Evolutionary conservation across 257 asterid species (phyloP), one percentile per base, ranked within the genome.

Genomic region (Primulina eburnea): DNA sequence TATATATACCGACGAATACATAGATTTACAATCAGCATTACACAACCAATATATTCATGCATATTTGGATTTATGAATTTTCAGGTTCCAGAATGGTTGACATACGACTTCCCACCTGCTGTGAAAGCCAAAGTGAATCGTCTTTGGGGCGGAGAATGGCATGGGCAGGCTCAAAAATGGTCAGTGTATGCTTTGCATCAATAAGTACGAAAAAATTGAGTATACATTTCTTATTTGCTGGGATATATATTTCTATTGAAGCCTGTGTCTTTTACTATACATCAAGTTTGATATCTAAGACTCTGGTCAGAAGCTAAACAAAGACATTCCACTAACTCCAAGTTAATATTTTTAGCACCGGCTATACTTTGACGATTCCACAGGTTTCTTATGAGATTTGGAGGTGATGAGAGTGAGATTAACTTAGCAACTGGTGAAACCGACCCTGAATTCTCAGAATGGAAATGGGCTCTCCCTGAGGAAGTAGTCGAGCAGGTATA

Each of bases 141-240:
- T 64, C 91, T 93, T 30, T 93, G 99, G 99, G 87, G 96, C 35
- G 99, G 99, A 75, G 97, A 93, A 85, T 90, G 97, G 99, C 99
- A 90, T 59, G 99, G 99, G 3, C 99, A 93, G 82, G 96, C 97
- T 55, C 97, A 90, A 59, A 93, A 93, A 81, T 93, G 97, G 97
- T 93, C 59, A 73, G 94, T 78, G 6, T 33, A 40, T 52, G 60
- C 35, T 63, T 37, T 28, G 9, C 20, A 26, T 7, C 28, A 29
- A 0, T 14, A 47, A 28, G 11, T 34, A 33, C 26, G 29, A 34
- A 14, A 52, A 68, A 34, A 32, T 64, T 10, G 29, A 53, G 50
- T 21, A 53, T 52, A 20, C 20, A 17, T 32, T 64, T 55, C 30
- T n/a, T 56, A 60, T 28, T 16, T 56, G 64, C 16, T 3, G 60